Conservation (phyloP, 2,329 filamentous ascomycete genomes). For the Pleoardoris graminearum region DNA sequence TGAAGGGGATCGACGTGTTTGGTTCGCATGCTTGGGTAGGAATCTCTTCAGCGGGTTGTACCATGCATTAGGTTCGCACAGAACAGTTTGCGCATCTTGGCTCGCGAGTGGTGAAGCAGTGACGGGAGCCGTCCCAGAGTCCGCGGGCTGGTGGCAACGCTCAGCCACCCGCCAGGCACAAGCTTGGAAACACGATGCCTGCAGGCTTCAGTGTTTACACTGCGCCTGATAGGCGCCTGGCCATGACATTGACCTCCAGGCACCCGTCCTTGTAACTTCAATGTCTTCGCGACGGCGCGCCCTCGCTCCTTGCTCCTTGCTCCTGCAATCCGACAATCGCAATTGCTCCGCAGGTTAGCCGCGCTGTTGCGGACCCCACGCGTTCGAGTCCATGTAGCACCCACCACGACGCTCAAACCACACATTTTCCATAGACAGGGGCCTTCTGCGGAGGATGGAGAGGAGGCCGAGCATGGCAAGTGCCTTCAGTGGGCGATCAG, state of each 20-base stretch:
- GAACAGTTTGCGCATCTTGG: not conserved
- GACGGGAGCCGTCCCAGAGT: not conserved
- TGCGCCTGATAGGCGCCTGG: conserved; percentile 28
- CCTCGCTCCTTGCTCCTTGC: not conserved
- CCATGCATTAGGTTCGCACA: not conserved
- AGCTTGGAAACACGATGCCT: not conserved
- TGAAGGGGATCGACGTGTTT: not conserved
- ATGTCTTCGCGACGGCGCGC: conserved; percentile 12
- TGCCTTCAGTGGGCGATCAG: conserved; percentile 27
- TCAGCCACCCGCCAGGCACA: conserved; percentile 8
- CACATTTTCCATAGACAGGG: not conserved
- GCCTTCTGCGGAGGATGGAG: conserved; percentile 1
- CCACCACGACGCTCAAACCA: not conserved
- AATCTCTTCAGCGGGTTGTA: not conserved
- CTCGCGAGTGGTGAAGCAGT: not conserved
- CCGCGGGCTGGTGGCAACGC: not conserved
- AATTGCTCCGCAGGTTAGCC: not conserved
- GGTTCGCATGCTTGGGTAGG: not conserved
- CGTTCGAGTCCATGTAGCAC: conserved; percentile 9
- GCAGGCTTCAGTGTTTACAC: conserved; percentile 32
- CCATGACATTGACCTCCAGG: conserved; percentile 32
- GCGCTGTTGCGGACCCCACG: conserved; percentile 1
- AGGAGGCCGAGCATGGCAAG: conserved; percentile 26
- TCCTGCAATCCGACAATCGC: not conserved
- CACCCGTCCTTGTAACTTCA: conserved; percentile 34